Evolutionary conservation across 129 eudicot genomes (phyloP).

Genomic region (Oenanthe sinensis): DNA sequence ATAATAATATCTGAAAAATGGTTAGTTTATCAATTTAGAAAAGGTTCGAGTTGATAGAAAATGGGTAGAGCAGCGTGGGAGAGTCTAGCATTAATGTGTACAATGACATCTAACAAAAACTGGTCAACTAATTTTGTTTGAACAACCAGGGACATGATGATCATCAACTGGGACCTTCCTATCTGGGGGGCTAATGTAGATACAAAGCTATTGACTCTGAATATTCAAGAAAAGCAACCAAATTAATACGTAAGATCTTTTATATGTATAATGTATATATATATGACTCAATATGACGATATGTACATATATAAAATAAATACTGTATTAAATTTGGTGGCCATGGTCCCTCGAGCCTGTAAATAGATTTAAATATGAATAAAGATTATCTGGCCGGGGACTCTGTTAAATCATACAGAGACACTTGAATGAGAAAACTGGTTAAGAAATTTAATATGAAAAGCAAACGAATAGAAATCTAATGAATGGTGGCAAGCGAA

Average conservation of each 20-base stretch:
- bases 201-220: slow-evolving; percentile 13
- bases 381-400: neutral
- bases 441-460: neutral
- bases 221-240: slow-evolving; percentile 12
- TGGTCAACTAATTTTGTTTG: slow-evolving; percentile 9
- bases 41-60: neutral
- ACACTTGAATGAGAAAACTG: neutral
- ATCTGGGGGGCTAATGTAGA: neutral
- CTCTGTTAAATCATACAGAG: neutral
- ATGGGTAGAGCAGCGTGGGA: neutral
- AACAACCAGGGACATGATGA: neutral
- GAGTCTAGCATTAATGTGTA: neutral
- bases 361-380: neutral
- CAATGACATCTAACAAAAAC: slow-evolving; percentile 8
- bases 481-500: neutral
- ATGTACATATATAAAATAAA: neutral
- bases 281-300: neutral
- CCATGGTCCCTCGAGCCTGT: neutral
- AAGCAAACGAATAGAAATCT: neutral
- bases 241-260: neutral
- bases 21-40: neutral
- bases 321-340: neutral
- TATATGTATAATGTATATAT: too few species aligned
- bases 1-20: neutral
- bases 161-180: neutral